These are phyloP conservation scores for Cerioporus squamosus DNA, from an alignment of 1,284 basidiomycete species.

Conservation along the genomic window DNA sequence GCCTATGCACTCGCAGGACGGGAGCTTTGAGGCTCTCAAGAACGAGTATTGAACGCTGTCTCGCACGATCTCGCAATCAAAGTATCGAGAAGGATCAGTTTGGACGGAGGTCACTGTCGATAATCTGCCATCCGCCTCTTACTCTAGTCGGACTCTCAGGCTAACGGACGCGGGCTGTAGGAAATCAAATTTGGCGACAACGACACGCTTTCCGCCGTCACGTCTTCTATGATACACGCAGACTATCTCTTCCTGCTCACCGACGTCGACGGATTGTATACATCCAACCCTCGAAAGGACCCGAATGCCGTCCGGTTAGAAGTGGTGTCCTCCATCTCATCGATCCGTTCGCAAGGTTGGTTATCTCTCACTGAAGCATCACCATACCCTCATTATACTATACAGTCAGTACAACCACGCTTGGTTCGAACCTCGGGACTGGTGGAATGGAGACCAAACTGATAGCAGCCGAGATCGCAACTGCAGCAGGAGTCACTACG, in stretches of 20 bases:
- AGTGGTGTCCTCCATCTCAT: constrained; percentile 82
- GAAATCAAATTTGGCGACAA: constrained; percentile 99
- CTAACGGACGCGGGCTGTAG: constrained; percentile 41
- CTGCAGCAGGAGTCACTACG: constrained; percentile 94
- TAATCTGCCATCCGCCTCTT: too few species aligned
- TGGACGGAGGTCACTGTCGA: too few species aligned
- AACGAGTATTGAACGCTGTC: too few species aligned
- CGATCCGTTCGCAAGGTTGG: constrained; percentile 83
- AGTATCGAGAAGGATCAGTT: too few species aligned
- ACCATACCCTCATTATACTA: neutral
- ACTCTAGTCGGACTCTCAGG: neutral
- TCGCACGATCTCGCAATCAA: too few species aligned
- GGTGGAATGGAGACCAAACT: constrained; percentile 99
- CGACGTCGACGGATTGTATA: constrained; percentile 96
- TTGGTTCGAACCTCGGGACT: constrained; percentile 93
- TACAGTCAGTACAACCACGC: constrained; percentile 87
- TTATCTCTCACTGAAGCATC: neutral
- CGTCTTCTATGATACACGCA: constrained; percentile 95
- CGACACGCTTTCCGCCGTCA: constrained; percentile 96
- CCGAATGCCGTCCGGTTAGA: constrained; percentile 82
- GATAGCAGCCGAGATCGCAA: constrained; percentile 97
- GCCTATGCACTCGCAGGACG: too few species aligned
- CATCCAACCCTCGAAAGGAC: constrained; percentile 92
- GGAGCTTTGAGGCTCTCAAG: too few species aligned
- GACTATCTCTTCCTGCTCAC: constrained; percentile 97